These are phyloP conservation scores for Candida stauntonica DNA, from an alignment of 805 yeast genomes.

Conservation along the genomic window DNA sequence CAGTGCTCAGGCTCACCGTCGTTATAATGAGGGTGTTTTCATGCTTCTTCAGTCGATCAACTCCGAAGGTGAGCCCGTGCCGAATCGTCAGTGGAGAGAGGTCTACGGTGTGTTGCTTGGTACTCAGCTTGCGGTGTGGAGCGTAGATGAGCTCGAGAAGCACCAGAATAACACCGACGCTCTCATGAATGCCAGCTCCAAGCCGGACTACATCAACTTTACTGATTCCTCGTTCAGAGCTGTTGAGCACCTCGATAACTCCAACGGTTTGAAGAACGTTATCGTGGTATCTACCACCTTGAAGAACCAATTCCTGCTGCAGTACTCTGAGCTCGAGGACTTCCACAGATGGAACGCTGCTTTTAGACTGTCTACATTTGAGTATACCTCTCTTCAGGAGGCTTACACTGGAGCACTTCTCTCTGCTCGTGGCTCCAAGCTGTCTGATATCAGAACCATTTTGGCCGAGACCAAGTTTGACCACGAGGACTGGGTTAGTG, in stretches of 20 bases:
- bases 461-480: slow-evolving; percentile 79
- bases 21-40: slow-evolving; percentile 72
- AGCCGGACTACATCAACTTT: slow-evolving; percentile 85
- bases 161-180: slow-evolving; percentile 41
- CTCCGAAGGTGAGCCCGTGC: slow-evolving; percentile 78
- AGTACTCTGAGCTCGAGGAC: slow-evolving; percentile 61
- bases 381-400: slow-evolving; percentile 80
- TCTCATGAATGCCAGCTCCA: slow-evolving; percentile 53
- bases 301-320: slow-evolving; percentile 82
- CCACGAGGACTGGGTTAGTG: slow-evolving; percentile 93
- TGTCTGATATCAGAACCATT: slow-evolving; percentile 82
- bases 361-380: slow-evolving; percentile 73
- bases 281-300: slow-evolving; percentile 88
- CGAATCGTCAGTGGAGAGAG: slow-evolving; percentile 83
- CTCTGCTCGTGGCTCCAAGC: slow-evolving; percentile 83
- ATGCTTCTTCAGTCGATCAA: slow-evolving; percentile 69
- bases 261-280: slow-evolving; percentile 63
- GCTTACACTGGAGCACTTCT: slow-evolving; percentile 95
- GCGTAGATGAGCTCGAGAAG: slow-evolving; percentile 59
- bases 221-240: slow-evolving; percentile 86
- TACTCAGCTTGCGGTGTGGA: slow-evolving; percentile 90
- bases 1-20: slow-evolving; percentile 69
- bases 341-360: slow-evolving; percentile 80
- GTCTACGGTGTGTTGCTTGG: slow-evolving; percentile 91
- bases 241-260: slow-evolving; percentile 56